A percentile compares a stretch with the other conserved stretches of the same genome.
These are phyloP conservation scores for Boletus albobrunnescens DNA, from an alignment of 1,284 basidiomycete species.

Conservation along the genomic window DNA sequence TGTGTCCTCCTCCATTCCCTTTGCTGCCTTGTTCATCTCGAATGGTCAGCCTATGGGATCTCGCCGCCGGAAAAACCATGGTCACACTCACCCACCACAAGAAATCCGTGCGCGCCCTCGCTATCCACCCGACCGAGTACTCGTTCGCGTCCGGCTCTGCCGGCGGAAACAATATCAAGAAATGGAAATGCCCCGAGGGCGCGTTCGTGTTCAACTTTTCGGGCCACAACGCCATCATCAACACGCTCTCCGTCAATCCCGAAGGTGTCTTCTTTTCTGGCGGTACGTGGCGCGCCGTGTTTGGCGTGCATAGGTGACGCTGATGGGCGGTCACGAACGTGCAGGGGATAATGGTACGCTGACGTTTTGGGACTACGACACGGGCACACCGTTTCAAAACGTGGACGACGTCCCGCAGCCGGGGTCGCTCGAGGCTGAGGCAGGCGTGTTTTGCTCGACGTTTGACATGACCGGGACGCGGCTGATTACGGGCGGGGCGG, in stretches of 20 bases:
- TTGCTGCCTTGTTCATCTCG: neutral
- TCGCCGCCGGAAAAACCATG: conserved; percentile 97
- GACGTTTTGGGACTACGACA: conserved; percentile 92
- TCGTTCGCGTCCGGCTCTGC: conserved; percentile 93
- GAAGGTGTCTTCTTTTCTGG: conserved; percentile 98
- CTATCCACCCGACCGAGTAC: conserved; percentile 94
- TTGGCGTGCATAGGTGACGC: neutral
- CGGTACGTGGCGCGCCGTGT: conserved; percentile 44
- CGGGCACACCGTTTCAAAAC: conserved; percentile 93
- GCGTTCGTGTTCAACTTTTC: conserved; percentile 93
- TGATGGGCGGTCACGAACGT: neutral
- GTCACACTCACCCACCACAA: conserved; percentile 97
- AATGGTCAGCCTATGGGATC: conserved; percentile 79
- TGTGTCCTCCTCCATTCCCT: conserved; percentile 33
- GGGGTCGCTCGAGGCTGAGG: conserved; percentile 94
- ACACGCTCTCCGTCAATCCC: conserved; percentile 89
- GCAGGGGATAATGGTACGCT: conserved; percentile 86
- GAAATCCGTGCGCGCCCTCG: conserved; percentile 91
- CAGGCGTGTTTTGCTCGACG: conserved; percentile 92
- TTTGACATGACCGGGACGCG: conserved; percentile 95
- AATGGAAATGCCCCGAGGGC: conserved; percentile 98
- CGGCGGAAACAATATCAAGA: conserved; percentile 98
- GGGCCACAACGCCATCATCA: conserved; percentile 97
- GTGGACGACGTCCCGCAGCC: conserved; percentile 94
- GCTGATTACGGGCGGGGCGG: conserved; percentile 93